phyloP scores from a whole-genome alignment of 2,329 filamentous ascomycete genomes.

The Myrmaecium sp. region DNA sequence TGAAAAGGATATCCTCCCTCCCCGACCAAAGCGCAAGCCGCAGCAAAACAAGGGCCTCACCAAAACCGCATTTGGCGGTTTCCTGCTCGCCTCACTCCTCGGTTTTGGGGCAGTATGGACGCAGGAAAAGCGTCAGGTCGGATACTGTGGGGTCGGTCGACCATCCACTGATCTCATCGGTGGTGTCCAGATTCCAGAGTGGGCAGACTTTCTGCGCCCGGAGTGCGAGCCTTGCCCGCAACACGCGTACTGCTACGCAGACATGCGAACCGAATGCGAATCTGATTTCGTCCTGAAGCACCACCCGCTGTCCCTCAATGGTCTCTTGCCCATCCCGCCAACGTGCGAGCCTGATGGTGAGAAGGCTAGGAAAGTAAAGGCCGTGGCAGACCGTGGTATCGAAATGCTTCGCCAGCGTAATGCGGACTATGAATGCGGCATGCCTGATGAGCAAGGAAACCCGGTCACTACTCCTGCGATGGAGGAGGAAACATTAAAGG shows the following conservation, averaged over 20 bases:
- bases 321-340: slow-evolving; percentile 68
- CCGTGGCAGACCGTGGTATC: slow-evolving; percentile 73
- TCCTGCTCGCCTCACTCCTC: slow-evolving; percentile 52
- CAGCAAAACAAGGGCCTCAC: slow-evolving; percentile 31
- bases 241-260: slow-evolving; percentile 74
- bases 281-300: slow-evolving; percentile 70
- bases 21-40: slow-evolving; percentile 20
- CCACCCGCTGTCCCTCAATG: slow-evolving; percentile 69
- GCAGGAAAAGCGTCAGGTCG: slow-evolving; percentile 89
- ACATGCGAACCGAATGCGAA: slow-evolving; percentile 66
- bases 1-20: slow-evolving; percentile 31
- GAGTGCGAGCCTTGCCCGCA: slow-evolving; percentile 79
- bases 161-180: slow-evolving; percentile 36
- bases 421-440: slow-evolving; percentile 79
- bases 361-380: slow-evolving; percentile 71
- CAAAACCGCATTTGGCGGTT: slow-evolving; percentile 50
- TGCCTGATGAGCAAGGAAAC: slow-evolving; percentile 43
- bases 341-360: slow-evolving; percentile 91
- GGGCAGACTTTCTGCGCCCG: slow-evolving; percentile 40
- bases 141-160: slow-evolving; percentile 73
- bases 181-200: slow-evolving; percentile 54
- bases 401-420: slow-evolving; percentile 72
- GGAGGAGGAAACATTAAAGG: slow-evolving; percentile 54
- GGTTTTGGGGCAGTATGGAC: slow-evolving; percentile 72
- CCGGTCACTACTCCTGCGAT: slow-evolving; percentile 48